These are phyloP conservation scores for Aspergillus coremiiformis DNA, from an alignment of 495 filamentous ascomycete species.

Conservation along the genomic window DNA sequence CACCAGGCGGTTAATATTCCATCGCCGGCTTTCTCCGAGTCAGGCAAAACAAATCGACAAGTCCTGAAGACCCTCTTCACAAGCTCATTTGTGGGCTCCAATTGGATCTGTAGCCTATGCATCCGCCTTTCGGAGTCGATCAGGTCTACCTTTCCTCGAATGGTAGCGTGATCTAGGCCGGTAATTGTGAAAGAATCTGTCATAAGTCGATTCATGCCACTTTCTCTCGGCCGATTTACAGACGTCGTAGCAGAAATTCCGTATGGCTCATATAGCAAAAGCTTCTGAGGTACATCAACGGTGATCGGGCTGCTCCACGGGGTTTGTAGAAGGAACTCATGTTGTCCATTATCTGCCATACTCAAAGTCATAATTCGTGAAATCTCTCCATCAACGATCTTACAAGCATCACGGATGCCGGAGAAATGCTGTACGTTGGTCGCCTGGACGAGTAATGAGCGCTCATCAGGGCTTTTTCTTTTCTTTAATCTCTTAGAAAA, in stretches of 20 bases:
- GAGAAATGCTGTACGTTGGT: constrained; percentile 34
- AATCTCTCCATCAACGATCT: constrained; percentile 58
- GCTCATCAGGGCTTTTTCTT: constrained; percentile 14
- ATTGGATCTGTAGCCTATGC: constrained; percentile 58
- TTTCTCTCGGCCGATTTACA: constrained; percentile 36
- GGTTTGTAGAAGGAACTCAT: constrained; percentile 63
- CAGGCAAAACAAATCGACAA: constrained; percentile 55
- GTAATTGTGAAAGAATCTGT: constrained; percentile 40
- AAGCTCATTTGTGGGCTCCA: constrained; percentile 55
- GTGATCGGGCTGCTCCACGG: constrained; percentile 62
- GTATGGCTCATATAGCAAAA: constrained; percentile 40
- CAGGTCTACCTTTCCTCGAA: constrained; percentile 55
- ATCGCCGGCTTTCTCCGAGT: constrained; percentile 51
- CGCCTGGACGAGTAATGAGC: constrained; percentile 34
- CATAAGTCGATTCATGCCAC: constrained; percentile 46
- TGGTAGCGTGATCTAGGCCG: constrained; percentile 37
- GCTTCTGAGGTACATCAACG: constrained; percentile 44
- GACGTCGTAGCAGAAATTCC: constrained; percentile 29
- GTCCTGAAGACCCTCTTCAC: constrained; percentile 52
- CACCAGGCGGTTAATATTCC: constrained; percentile 66
- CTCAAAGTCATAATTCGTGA: constrained; percentile 64
- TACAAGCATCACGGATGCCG: constrained; percentile 67
- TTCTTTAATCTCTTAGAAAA: constrained; percentile 26
- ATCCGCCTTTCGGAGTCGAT: constrained; percentile 51
- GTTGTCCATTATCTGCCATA: constrained; percentile 52